Evolutionary conservation across 352 stramenopile species (phyloP), one percentile per base, ranked within the genome.

Genomic region (Phytophthora multivora): DNA sequence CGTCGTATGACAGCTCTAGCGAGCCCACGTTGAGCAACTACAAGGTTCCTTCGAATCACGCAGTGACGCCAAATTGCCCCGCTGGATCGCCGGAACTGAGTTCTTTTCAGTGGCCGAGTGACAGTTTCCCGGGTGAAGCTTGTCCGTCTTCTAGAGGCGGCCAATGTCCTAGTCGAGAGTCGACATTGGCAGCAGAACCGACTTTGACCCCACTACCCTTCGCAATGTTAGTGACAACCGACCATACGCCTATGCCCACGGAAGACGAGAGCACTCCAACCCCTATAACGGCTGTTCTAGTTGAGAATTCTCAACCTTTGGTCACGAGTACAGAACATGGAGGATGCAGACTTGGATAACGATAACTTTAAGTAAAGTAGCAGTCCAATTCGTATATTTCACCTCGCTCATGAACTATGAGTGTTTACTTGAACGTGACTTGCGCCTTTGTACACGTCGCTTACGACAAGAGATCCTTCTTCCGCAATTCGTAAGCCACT

Each of bases 401-500:
- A 33, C 8, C 28, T 33, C 28, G 8, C 4, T 33, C 28, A 33
- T 33, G 28, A 13, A 33, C 28, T 33, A 33, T 33, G 28, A 33
- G 28, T 4, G 13, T 33, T 11, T 33, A 33, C 28, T 33, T 33
- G 1, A 33, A 9, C 0, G 12, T 33, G 9, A 33, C 4, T 12
- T 33, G 28, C 9, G 10, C 13, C 9, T 46, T 31, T 28, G 10
- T 23, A 7, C 40, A 9, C 11, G 28, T 33, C 8, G 28, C n/a
- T 31, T 70, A 75, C 23, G 79, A 55, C 35, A 90, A 52, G 9
- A 90, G 25, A 33, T 87, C 78, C 11, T 66, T 64, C 33, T 79
- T 73, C 25, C 81, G 80, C 40, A 93, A 51, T 59, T 86, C 63
- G 54, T 89, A 92, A 13, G 83, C 79, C 10, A 90, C 62, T 31